Base-by-base conservation (phyloP, 371 early-diverging fungal genomes). In the Zancudomyces culisetae region DNA sequence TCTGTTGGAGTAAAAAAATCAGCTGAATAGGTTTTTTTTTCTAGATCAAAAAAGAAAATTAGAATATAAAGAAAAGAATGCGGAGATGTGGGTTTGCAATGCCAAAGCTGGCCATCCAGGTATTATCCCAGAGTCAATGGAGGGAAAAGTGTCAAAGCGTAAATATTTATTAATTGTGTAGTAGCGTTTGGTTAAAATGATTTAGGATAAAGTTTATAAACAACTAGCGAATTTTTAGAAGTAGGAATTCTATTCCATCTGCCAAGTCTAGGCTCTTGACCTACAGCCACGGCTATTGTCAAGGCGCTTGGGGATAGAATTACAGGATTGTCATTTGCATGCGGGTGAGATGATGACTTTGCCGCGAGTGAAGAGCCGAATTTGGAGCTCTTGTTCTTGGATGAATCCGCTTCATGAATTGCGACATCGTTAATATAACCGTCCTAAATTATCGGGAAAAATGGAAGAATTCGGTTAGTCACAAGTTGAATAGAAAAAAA, bases 201-300 rank as follows among this genome's bases (percentile, higher is more conserved):
- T 22, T 2, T 10, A 6, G 50, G 50, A 13, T 49, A 23, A 18
- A 52, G 3, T 15, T 15, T 47, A 46, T 27, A 23, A 39, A 42
- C 22, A 21, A 27, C 12, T 2, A 52, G 18, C 18, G 18, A 18
- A 30, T 52, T 52, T 43, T 21, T 23, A n/a, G 42, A 15, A 18
- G 45, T 26, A 15, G 35, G 35, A 2, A 52, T 43, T 3, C 43
- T 3, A 0, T 20, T 51, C 97, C 97, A 96, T 43, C 97, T 77
- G n/a, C 97, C 97, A 42, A 80, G 52, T 53, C 79, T 72, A 54
- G 84, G 83, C 61, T 96, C 93, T 62, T 88, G 85, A 18, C 91
- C 91, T 24, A 83, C 68, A 12, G 80, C 90, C 0, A 76, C 78
- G 1, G 79, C 75, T n/a, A 92, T 52, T 42, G 70, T 74, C 27